A percentile compares a stretch with the other conserved stretches of the same genome.
Evolutionary conservation across 441 rosid genomes (phyloP).

Genomic region (Mallotus japonicus): DNA sequence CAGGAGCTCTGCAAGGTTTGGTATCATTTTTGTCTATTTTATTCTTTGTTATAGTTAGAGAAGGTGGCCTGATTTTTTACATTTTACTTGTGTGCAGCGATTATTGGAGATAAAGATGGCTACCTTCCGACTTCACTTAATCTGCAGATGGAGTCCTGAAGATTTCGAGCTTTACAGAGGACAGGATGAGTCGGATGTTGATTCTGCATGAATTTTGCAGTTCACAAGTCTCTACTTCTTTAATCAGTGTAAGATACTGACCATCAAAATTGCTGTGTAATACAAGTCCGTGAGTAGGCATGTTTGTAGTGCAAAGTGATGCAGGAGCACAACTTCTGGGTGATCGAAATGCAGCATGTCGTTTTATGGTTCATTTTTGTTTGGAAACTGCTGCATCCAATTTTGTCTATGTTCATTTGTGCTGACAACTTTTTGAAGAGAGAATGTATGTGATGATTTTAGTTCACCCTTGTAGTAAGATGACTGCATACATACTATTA

Average conservation of each 20-base stretch:
- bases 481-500: too few species aligned
- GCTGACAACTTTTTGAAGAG: too few species aligned
- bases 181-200: slow-evolving; percentile 67
- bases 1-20: too few species aligned
- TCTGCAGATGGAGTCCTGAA: slow-evolving; percentile 77
- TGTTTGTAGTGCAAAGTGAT: neutral
- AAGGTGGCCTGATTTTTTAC: too few species aligned
- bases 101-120: slow-evolving; percentile 88
- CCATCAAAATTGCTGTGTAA: neutral
- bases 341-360: neutral
- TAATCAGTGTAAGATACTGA: neutral
- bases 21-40: too few species aligned
- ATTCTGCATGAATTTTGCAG: slow-evolving; percentile 40
- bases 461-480: too few species aligned
- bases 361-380: too few species aligned
- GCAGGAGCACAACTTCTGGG: neutral
- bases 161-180: slow-evolving; percentile 75
- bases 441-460: too few species aligned
- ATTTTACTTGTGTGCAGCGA: slow-evolving; percentile 50
- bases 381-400: too few species aligned
- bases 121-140: slow-evolving; percentile 70
- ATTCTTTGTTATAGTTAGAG: too few species aligned
- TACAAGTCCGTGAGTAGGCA: neutral
- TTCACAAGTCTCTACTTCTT: neutral
- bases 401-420: too few species aligned